Percentiles rank a stretch among this genome's conserved stretches.
Evolutionary conservation across 768 basidiomycete genomes (phyloP).

Genomic region (Cystobasidium tubakii): DNA sequence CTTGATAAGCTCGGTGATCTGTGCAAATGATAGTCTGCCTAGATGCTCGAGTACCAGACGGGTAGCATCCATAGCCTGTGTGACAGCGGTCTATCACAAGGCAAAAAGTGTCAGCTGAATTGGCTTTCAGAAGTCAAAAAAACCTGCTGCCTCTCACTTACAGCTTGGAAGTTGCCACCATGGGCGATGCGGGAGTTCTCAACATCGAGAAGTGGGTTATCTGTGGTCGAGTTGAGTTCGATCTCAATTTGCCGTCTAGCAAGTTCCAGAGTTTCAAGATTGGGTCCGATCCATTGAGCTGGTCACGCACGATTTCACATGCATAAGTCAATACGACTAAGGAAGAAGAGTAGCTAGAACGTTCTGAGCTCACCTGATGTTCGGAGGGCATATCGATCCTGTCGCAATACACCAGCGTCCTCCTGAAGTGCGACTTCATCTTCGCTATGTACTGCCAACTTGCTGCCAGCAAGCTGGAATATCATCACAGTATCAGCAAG

Average conservation of each 20-base stretch:
- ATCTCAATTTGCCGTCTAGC: conserved; percentile 62
- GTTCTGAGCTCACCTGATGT: conserved; percentile 20
- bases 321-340: too few species aligned
- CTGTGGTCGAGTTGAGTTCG: conserved; percentile 82
- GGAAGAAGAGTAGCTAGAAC: too few species aligned
- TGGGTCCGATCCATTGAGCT: conserved; percentile 79
- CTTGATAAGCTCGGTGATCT: conserved; percentile 67
- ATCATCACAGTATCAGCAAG: not conserved
- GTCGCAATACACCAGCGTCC: conserved; percentile 67
- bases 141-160: too few species aligned
- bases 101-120: conserved; percentile 45
- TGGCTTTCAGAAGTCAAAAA: too few species aligned
- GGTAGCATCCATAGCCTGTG: conserved; percentile 81
- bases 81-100: conserved; percentile 56
- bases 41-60: conserved; percentile 66
- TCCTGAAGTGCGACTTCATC: conserved; percentile 66
- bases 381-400: conserved; percentile 64
- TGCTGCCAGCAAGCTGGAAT: conserved; percentile 58
- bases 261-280: conserved; percentile 69
- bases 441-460: conserved; percentile 65
- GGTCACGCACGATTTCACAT: conserved; percentile 52
- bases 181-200: conserved; percentile 56
- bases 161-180: conserved; percentile 68
- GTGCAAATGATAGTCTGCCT: conserved; percentile 65
- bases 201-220: conserved; percentile 75